These are phyloP conservation scores for Xylariaceae sp. DNA, from an alignment of 2,329 filamentous ascomycete genomes.

Conservation along the genomic window DNA sequence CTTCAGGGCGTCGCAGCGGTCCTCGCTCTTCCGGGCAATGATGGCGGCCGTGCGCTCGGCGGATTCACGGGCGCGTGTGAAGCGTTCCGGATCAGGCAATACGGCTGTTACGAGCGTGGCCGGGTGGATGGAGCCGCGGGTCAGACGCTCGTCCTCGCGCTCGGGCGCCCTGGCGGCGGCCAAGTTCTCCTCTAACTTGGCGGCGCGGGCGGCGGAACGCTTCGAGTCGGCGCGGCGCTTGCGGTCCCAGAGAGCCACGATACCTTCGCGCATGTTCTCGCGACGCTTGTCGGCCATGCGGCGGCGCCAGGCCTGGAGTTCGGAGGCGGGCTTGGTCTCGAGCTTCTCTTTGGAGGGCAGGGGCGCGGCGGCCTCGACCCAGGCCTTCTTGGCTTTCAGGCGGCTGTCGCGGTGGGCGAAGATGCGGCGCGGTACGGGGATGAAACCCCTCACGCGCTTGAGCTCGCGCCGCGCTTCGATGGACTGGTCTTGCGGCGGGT, in stretches of 20 bases:
- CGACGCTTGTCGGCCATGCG: slow-evolving; percentile 68
- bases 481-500: slow-evolving; percentile 63
- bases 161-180: slow-evolving; percentile 57
- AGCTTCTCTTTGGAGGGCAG: slow-evolving; percentile 41
- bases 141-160: slow-evolving; percentile 71
- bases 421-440: slow-evolving; percentile 77
- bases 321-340: slow-evolving; percentile 35
- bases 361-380: slow-evolving; percentile 56
- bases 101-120: slow-evolving; percentile 47
- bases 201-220: slow-evolving; percentile 37
- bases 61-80: slow-evolving; percentile 46
- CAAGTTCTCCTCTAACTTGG: slow-evolving; percentile 44
- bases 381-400: slow-evolving; percentile 56
- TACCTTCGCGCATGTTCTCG: slow-evolving; percentile 64
- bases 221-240: slow-evolving; percentile 44
- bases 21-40: slow-evolving; percentile 48
- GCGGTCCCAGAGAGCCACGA: slow-evolving; percentile 63
- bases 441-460: slow-evolving; percentile 62
- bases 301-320: slow-evolving; percentile 57
- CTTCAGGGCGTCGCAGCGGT: slow-evolving; percentile 67
- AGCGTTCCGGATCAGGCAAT: slow-evolving; percentile 58
- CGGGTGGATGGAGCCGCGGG: slow-evolving; percentile 58
- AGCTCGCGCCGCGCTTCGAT: slow-evolving; percentile 35
- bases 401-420: slow-evolving; percentile 57
- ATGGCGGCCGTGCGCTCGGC: slow-evolving; percentile 39